Base-by-base conservation (phyloP, 352 stramenopile species). In the Aphanomyces euteiches region DNA sequence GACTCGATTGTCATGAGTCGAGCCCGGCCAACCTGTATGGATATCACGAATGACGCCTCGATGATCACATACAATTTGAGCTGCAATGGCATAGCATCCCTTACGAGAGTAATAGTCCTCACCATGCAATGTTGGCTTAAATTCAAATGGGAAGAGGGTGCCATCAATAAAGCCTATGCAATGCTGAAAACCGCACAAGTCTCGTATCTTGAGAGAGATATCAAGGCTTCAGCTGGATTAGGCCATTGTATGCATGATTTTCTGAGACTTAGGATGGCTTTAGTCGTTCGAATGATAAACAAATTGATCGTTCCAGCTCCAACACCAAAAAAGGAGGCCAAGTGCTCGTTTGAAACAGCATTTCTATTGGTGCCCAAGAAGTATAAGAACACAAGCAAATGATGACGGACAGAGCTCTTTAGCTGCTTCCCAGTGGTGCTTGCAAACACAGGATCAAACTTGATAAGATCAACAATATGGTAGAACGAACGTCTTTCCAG, bases 1-100 rank as follows among this genome's bases (percentile, higher is more conserved):
- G 3, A 70, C 59, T 3, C 68, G 58, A 40, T 63, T 70, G 38
- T 69, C 67, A 43, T 73, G 56, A 5, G 67, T 68, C 28, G 40
- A 68, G 13, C 67, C 67, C 39, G 67, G 56, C 47, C 57, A 68
- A 19, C 7, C 67, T 38, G 38, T 39, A n/a, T 15, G 59, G 38
- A 36, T 19, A 19, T 53, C 45, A 19, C 45, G 45, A 53, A 53
- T 53, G n/a, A 53, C n/a, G n/a, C 45, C 45, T n/a, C 45, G 45
- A 19, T 53, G 45, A 53, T 53, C 45, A 53, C 45, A 53, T 1
- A 53, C n/a, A 28, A 28, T 28, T 28, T 28, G 28, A 28, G 28
- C 28, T 28, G 28, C 28, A 28, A 28, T 28, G 28, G 45, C 45
- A 19, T 53, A 53, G 45, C 45, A 53, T 53, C 45, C 45, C n/a